phyloP scores from a whole-genome alignment of 2,329 filamentous ascomycete species.

The Chaetomiaceae sp. region DNA sequence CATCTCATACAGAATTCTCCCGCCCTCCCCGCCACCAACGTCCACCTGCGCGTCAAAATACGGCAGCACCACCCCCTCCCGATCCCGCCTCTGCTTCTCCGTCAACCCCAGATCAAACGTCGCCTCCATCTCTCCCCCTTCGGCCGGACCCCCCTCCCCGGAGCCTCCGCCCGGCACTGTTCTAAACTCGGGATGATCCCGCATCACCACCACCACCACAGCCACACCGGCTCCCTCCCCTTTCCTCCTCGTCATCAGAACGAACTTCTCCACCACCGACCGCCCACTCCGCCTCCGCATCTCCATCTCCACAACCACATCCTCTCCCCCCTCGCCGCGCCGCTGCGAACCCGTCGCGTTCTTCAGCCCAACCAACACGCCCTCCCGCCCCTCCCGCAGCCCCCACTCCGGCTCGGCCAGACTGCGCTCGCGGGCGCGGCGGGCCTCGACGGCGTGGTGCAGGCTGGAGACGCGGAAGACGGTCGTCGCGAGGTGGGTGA shows the following conservation, averaged over 20 bases:
- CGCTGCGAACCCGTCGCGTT: neutral
- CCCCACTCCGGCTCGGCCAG: conserved; percentile 74
- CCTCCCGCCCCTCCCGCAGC: conserved; percentile 71
- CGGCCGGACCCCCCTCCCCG: conserved; percentile 48
- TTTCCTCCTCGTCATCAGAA: conserved; percentile 36
- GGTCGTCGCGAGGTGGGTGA: conserved; percentile 84
- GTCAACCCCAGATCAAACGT: conserved; percentile 87
- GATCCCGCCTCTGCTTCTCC: conserved; percentile 80
- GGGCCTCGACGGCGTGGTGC: conserved; percentile 67
- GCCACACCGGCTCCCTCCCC: neutral
- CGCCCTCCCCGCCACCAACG: conserved; percentile 74
- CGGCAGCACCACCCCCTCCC: conserved; percentile 85
- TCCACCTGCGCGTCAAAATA: conserved; percentile 95
- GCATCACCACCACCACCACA: conserved; percentile 62
- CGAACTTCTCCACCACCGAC: conserved; percentile 65
- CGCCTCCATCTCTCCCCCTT: conserved; percentile 55
- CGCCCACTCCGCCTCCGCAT: conserved; percentile 78
- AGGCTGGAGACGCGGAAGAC: conserved; percentile 71
- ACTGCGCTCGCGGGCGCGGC: conserved; percentile 72
- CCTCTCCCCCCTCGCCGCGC: conserved; percentile 35
- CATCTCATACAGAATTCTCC: conserved; percentile 94
- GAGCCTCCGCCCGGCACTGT: conserved; percentile 24
- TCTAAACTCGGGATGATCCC: conserved; percentile 70
- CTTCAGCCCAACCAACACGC: conserved; percentile 68
- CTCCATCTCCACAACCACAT: conserved; percentile 78